Evolutionary conservation across 331 rosid species (phyloP).

Genomic region (Prunus yedoensis): DNA sequence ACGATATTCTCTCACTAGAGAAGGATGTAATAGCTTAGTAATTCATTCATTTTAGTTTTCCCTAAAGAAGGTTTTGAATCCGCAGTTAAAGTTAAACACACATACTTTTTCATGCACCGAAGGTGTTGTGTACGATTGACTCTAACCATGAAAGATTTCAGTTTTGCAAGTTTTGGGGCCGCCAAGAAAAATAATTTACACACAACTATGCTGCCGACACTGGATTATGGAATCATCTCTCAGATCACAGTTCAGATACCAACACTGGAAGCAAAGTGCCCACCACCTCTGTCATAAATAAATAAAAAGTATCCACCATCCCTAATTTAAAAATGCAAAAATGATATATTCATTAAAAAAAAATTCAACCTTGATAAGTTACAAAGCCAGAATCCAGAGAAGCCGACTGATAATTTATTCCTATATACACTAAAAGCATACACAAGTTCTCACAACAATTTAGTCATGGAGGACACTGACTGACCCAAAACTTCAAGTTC

Average conservation of each 20-base stretch:
- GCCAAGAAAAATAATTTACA: neutral
- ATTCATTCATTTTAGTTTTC: too few species aligned
- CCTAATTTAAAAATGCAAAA: neutral
- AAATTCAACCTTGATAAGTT: slow-evolving; percentile 16
- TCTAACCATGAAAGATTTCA: neutral
- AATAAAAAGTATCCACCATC: too few species aligned
- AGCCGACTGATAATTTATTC: slow-evolving; percentile 44
- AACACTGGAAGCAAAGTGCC: neutral
- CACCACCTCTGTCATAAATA: too few species aligned
- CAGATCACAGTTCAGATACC: neutral
- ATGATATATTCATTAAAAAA: neutral
- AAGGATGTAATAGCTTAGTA: too few species aligned
- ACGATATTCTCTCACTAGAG: too few species aligned
- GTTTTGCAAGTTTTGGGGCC: neutral
- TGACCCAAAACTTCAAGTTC: slow-evolving; percentile 23
- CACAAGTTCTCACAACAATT: slow-evolving; percentile 48
- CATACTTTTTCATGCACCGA: too few species aligned
- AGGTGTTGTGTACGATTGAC: neutral
- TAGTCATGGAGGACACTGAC: slow-evolving; percentile 28
- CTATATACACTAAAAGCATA: slow-evolving; percentile 41
- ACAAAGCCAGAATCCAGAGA: slow-evolving; percentile 16
- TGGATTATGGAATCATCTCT: neutral
- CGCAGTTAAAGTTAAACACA: too few species aligned
- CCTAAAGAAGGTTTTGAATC: too few species aligned
- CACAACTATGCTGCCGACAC: slow-evolving; percentile 12